These are phyloP conservation scores for Cytospora leucostoma DNA, from an alignment of 2,329 filamentous ascomycete genomes.

Conservation along the genomic window DNA sequence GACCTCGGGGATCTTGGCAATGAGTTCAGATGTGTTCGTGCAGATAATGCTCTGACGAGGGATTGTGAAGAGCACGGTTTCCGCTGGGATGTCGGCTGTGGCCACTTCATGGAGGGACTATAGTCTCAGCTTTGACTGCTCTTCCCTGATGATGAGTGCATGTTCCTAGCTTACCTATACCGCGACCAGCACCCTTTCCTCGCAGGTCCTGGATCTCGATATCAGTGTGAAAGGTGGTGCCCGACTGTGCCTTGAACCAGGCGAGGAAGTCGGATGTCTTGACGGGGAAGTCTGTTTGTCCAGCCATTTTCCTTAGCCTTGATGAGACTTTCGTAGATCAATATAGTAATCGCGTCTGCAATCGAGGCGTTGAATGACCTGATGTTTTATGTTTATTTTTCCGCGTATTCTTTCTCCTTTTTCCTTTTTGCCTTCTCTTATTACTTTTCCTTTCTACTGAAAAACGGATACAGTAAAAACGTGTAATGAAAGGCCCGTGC, in stretches of 20 bases:
- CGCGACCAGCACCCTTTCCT: slow-evolving; percentile 52
- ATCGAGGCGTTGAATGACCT: too few species aligned
- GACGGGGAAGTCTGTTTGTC: slow-evolving; percentile 40
- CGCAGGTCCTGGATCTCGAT: slow-evolving; percentile 57
- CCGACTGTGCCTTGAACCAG: slow-evolving; percentile 57
- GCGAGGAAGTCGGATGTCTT: slow-evolving; percentile 49
- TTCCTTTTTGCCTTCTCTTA: too few species aligned
- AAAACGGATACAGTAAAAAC: too few species aligned
- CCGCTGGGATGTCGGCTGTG: slow-evolving; percentile 65
- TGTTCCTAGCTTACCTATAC: slow-evolving; percentile 48
- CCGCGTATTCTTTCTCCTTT: too few species aligned
- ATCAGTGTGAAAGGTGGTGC: slow-evolving; percentile 54
- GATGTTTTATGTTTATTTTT: too few species aligned
- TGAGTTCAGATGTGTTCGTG: slow-evolving; percentile 70
- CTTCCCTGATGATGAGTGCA: background rate
- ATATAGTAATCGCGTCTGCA: too few species aligned
- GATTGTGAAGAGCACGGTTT: slow-evolving; percentile 79
- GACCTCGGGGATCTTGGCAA: slow-evolving; percentile 55
- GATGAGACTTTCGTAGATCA: background rate
- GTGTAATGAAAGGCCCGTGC: too few species aligned
- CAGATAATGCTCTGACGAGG: slow-evolving; percentile 72
- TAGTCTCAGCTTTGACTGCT: slow-evolving; percentile 24
- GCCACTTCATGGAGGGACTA: slow-evolving; percentile 58
- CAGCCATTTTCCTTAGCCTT: background rate
- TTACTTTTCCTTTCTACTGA: too few species aligned